Evolutionary conservation across 1,284 basidiomycete species (phyloP), one percentile per base, ranked within the genome.

Genomic region (Austroboletus novae-zelandiae): DNA sequence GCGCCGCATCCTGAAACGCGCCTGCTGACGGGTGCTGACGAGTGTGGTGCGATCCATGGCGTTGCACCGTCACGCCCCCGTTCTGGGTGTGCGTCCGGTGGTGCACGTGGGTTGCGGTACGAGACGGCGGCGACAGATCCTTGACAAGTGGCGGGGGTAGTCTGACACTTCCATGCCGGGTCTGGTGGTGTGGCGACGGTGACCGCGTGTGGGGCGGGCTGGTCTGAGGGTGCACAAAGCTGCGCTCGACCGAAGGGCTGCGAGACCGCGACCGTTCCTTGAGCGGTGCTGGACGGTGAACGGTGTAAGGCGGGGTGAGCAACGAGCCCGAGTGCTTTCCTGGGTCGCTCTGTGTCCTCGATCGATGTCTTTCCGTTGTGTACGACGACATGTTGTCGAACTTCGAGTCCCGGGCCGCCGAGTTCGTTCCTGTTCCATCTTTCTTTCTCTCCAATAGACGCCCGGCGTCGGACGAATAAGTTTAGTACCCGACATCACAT

Each of bases 291-390:
- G 68, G 68, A 53, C 59, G 52, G n/a, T 23, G 54, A 20, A 54
- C 36, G 41, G 52, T 54, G 48, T 68, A 61, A 1, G 65, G 66
- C 11, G 59, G 63, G 10, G 45, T 40, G 23, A 58, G 51, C 40
- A 55, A 52, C 20, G 18, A 20, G 11, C 36, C 36, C 0, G 51
- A 11, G n/a, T 62, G 54, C 18, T 56, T 58, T 30, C 3, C 20
- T 5, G 66, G 61, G 41, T 66, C 68, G 45, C 65, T 65, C 6
- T 52, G 51, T 18, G 57, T n/a, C 30, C 57, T 52, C 30, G 51
- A 57, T 25, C 51, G 51, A 0, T 51, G 55, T 27, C 43, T 54
- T n/a, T 9, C 9, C 7, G 65, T 47, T 39, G 47, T 13, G 46
- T 58, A 46, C 62, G 61, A 67, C 14, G 43, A 23, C 20, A 23